Base-by-base conservation (phyloP, 1,139 yeast species). In the Debaryomycetaceae sp. region DNA sequence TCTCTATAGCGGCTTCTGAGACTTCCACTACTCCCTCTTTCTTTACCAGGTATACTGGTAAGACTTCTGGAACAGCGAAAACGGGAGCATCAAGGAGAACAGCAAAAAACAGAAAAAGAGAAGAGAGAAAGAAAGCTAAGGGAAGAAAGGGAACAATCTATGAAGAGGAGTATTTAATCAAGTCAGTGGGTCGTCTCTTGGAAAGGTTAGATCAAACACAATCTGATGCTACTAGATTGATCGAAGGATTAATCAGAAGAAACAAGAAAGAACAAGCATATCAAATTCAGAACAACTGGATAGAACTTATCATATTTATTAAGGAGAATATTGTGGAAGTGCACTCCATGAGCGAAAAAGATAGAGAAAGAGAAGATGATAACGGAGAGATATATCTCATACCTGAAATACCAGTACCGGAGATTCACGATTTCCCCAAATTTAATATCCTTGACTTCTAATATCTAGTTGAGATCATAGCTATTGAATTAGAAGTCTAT, bases 121-220 rank as follows among this genome's bases (percentile, higher is more conserved):
- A 93, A 65, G 99, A 93, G 63, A 82, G 99, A 58, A 95, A 95
- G 69, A 80, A 83, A 50, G 99, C 99, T 1, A 82, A 96, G 57
- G 99, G 99, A 47, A 88, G 95, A 72, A 93, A 93, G 70, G 98
- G 98, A 37, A 91, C 98, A 5, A 87, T 93, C 17, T 93, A 93
- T 59, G 99, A 93, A 65, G 99, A 95, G 61, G 99, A 93, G 63
- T 95, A 95, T 62, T 79, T 95, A 48, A 84, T 93, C 46, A 81
- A 79, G 55, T 90, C 98, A 1, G 83, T 89, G 52, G 95, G 96
- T 5, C 80, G 99, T 58, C 75, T 95, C 59, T 69, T 90, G 41
- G 97, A 89, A 50, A 80, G 99, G 55, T 69, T 93, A 49, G 81
- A 82, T 42, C 83, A 80, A 50, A 86, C 96, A 0, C 81, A 81